Base-by-base conservation (phyloP, 495 filamentous ascomycete genomes). In the Xanthoparmelia taractica region DNA sequence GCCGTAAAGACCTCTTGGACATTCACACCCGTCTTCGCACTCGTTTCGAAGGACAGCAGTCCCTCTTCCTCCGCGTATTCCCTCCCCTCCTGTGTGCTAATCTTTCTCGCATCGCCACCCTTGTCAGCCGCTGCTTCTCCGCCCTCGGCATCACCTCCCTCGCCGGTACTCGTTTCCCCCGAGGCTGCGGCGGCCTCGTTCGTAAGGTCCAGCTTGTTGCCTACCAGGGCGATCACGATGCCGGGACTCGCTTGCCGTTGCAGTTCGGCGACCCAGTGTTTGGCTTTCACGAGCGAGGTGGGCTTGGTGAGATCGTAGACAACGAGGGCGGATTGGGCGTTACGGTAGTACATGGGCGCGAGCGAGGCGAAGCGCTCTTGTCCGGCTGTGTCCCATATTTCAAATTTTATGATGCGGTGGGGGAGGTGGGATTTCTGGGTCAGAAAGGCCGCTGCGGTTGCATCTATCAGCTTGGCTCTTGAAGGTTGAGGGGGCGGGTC, bases 301-400 rank as follows among this genome's bases (percentile, higher is more conserved):
- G 94, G 90, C 73, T 97, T 97, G 41, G 94, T 98, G 68, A 98
- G 85, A 75, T 98, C 94, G 83, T 98, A 98, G 70, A 97, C 94
- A 23, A 98, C 94, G 55, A 98, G 86, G n/a, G 94, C 94, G 66
- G 92, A 89, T 78, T 98, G 94, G 43, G 94, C 94, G 72, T 98
- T 98, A 77, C 94, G 93, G 80, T 98, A 98, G 82, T 98, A 98
- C 94, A 98, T 98, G 58, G 94, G 94, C 20, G 94, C 94, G 45
- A 97, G 85, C 33, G 89, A 94, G 63, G 94, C 94, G 74, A 97
- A 98, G 61, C 94, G 91, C 77, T 98, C 94, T 77, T 98, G 94
- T 70, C 94, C 94, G 38, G 95, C 94, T 7, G 94, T 98, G 82
- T 98, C 94, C 94, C 94, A 98, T 70, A 98, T 98, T 77, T 98